Evolutionary conservation across 2,329 filamentous ascomycete genomes (phyloP).

Genomic region (Botrytis cinerea): DNA sequence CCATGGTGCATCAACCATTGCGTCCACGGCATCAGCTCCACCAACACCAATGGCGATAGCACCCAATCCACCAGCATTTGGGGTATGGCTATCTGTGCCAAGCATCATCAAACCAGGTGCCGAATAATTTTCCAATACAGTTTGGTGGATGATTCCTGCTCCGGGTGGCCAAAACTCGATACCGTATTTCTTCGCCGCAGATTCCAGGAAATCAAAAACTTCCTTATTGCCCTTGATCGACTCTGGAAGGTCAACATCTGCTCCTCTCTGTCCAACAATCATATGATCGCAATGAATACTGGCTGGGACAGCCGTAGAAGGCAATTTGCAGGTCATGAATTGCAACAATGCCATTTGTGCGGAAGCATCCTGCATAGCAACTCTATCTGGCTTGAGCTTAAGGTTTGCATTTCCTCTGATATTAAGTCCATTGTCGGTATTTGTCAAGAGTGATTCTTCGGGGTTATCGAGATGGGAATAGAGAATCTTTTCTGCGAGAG

Average conservation of each 20-base stretch:
- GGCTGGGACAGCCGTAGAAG: slow-evolving; percentile 86
- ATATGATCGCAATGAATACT: slow-evolving; percentile 99
- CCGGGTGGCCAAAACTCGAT: slow-evolving; percentile 96
- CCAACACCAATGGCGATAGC: slow-evolving; percentile 96
- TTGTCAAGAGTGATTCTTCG: slow-evolving; percentile 81
- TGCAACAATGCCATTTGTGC: slow-evolving; percentile 98
- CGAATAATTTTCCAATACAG: slow-evolving; percentile 95
- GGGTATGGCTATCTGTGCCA: slow-evolving; percentile 95
- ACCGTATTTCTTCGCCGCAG: slow-evolving; percentile 84
- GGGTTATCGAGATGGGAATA: slow-evolving; percentile 92
- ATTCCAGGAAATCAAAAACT: slow-evolving; percentile 96
- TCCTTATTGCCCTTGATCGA: slow-evolving; percentile 93
- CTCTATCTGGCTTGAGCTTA: slow-evolving; percentile 94
- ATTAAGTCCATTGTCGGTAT: slow-evolving; percentile 79
- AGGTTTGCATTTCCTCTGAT: slow-evolving; percentile 89
- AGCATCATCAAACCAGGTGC: slow-evolving; percentile 99
- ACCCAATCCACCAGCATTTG: slow-evolving; percentile 92
- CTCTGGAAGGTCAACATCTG: slow-evolving; percentile 77
- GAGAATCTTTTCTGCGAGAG: slow-evolving; percentile 95
- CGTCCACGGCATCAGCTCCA: slow-evolving; percentile 95
- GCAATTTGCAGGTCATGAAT: slow-evolving; percentile 96
- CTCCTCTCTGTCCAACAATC: slow-evolving; percentile 93
- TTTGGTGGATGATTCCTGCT: slow-evolving; percentile 96
- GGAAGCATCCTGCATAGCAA: slow-evolving; percentile 98
- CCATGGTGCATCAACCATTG: slow-evolving; percentile 94